Percentiles rank a stretch among this genome's conserved stretches.
Evolutionary conservation across 805 yeast genomes (phyloP).

Genomic region (Metschnikowia cerradonensis): DNA sequence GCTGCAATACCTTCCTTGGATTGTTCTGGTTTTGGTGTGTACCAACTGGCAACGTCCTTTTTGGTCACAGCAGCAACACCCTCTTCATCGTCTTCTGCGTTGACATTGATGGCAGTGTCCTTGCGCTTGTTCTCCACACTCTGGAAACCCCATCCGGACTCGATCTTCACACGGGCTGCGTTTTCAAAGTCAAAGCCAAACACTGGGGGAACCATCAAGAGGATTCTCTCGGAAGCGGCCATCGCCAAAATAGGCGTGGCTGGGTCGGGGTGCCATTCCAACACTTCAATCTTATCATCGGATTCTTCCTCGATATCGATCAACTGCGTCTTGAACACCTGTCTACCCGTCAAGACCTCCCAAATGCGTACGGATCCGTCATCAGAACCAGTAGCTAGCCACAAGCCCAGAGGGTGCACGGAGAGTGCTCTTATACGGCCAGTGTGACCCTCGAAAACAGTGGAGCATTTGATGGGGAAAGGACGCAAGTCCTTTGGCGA

Average conservation of each 20-base stretch:
- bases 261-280: constrained; percentile 87
- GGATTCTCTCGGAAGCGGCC: constrained; percentile 75
- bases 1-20: constrained; percentile 64
- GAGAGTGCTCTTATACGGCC: constrained; percentile 79
- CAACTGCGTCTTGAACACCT: constrained; percentile 64
- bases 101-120: constrained; percentile 33
- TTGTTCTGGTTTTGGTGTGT: constrained; percentile 65
- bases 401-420: constrained; percentile 84
- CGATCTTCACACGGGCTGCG: constrained; percentile 70
- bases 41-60: constrained; percentile 72
- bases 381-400: constrained; percentile 97
- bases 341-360: constrained; percentile 95
- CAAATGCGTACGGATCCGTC: constrained; percentile 95
- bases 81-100: constrained; percentile 31
- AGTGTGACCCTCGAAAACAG: constrained; percentile 76
- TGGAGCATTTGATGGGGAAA: constrained; percentile 89
- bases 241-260: constrained; percentile 77
- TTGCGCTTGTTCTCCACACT: constrained; percentile 53
- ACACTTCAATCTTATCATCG: constrained; percentile 74
- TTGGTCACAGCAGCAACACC: constrained; percentile 23
- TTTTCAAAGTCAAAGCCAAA: constrained; percentile 88
- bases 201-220: constrained; percentile 81
- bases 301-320: constrained; percentile 48
- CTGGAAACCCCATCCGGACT: constrained; percentile 88
- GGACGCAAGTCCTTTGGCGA: constrained; percentile 96